Base-by-base conservation (phyloP, 805 yeast species). In the Yueomyces sinensis region DNA sequence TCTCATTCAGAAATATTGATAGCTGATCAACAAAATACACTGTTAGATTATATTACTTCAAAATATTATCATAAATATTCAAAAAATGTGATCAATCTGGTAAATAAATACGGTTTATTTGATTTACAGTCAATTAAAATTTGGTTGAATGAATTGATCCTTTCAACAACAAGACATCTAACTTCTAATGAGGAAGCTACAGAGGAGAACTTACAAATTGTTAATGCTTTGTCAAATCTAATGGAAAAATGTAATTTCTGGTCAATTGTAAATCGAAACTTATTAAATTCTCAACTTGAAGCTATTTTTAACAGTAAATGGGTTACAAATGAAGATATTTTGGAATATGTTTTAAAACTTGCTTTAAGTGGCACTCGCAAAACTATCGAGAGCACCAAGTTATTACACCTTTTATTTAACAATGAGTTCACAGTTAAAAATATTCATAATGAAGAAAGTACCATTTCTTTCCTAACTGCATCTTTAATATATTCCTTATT, bases 281-380 rank as follows among this genome's bases (percentile, higher is more conserved):
- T 75, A 35, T 39, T 78, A 13, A 74, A 77, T 41, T 61, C 89
- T 0, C 82, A 80, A 39, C 48, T 79, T 22, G 86, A 81, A 49
- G 82, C 70, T 3, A 46, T 78, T 9, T 58, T 79, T 20, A 59
- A 60, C 1, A 54, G 57, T 2, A 44, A 50, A 25, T 79, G 84
- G 79, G 46, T 71, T 1, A 41, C 44, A 13, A 42, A 63, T 19
- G 52, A 46, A 2, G 38, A 39, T 0, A 61, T 71, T n/a, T 46
- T 82, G 42, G 61, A 65, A 29, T 70, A 76, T 46, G 58, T 62
- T 3, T 43, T 58, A 28, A 39, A 71, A 1, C 15, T 65, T 6
- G 45, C 74, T 13, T 37, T 64, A 28, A 43, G 62, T 2, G 66
- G 66, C 2, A 45, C 56, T 1, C 57, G 50, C 28, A 53, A 50